A percentile compares a stretch with the other conserved stretches of the same genome.
Evolutionary conservation across 495 filamentous ascomycete species (phyloP).

Genomic region (Diplogelasinospora grovesii): DNA sequence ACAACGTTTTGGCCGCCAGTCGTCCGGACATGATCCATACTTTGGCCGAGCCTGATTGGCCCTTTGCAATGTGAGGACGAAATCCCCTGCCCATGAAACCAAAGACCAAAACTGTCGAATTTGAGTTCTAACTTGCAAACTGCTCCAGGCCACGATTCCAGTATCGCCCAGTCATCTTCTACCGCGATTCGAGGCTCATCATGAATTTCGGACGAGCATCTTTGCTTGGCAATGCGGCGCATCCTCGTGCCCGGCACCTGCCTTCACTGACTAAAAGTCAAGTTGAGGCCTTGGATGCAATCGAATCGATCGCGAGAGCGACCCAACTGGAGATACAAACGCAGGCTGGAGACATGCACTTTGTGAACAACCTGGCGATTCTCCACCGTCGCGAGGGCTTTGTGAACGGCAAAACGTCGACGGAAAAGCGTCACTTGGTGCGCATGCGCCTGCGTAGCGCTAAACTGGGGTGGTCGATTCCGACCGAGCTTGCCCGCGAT

Average conservation of each 20-base stretch:
- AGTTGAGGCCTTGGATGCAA: slow-evolving; percentile 54
- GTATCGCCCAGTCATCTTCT: slow-evolving; percentile 52
- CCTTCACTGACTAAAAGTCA: slow-evolving; percentile 52
- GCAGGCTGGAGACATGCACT: slow-evolving; percentile 62
- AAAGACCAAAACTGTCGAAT: too few species aligned
- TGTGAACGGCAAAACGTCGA: slow-evolving; percentile 36
- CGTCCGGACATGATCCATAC: slow-evolving; percentile 58
- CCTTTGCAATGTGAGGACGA: slow-evolving; percentile 58
- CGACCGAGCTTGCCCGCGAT: slow-evolving; percentile 32
- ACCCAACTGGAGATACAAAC: slow-evolving; percentile 47
- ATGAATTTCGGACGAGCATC: slow-evolving; percentile 56
- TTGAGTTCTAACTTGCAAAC: slow-evolving; percentile 6
- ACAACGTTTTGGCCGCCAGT: slow-evolving; percentile 56
- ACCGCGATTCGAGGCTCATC: slow-evolving; percentile 46
- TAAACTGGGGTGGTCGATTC: slow-evolving; percentile 39
- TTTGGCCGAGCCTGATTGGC: slow-evolving; percentile 52
- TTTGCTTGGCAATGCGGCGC: slow-evolving; percentile 49
- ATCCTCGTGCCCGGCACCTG: slow-evolving; percentile 46
- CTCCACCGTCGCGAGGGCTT: slow-evolving; percentile 62
- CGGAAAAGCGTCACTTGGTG: slow-evolving; percentile 42
- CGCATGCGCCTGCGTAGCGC: slow-evolving; percentile 46
- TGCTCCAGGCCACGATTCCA: slow-evolving; percentile 42
- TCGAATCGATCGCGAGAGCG: slow-evolving; percentile 53
- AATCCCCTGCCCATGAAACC: too few species aligned
- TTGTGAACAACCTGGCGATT: slow-evolving; percentile 67